These are phyloP conservation scores for Myxozyma mucilagina DNA, from an alignment of 805 yeast species.

Conservation along the genomic window DNA sequence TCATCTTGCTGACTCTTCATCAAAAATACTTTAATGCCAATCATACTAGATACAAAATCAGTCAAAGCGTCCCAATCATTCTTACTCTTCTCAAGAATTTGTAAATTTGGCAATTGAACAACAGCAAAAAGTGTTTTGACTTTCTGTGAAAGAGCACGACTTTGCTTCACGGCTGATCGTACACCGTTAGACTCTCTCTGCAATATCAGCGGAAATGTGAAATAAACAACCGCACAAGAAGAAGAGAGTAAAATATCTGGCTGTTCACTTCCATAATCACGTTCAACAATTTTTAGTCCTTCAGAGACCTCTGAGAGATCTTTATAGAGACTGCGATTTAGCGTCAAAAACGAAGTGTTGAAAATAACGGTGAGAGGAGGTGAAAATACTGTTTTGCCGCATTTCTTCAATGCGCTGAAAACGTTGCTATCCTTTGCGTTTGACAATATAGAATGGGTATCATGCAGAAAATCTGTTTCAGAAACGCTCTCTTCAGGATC, in stretches of 20 bases:
- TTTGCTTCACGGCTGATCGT: constrained; percentile 4
- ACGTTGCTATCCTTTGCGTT: not conserved
- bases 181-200: constrained; percentile 13
- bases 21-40: not conserved
- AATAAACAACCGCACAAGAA: not conserved
- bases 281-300: constrained; percentile 13
- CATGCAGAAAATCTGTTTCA: not conserved
- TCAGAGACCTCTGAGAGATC: not conserved
- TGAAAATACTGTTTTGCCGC: not conserved
- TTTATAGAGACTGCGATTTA: constrained; percentile 2
- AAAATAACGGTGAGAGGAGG: constrained; percentile 11
- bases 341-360: constrained; percentile 6
- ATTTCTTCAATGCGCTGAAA: not conserved
- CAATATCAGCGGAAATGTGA: constrained; percentile 1
- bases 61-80: constrained; percentile 13
- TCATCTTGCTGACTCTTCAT: not conserved
- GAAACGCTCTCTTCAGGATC: not conserved
- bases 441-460: not conserved
- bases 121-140: constrained; percentile 3
- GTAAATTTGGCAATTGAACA: not conserved
- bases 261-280: constrained; percentile 15
- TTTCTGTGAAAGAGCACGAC: not conserved
- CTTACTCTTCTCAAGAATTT: not conserved
- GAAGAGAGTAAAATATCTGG: constrained; percentile 20
- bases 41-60: constrained; percentile 9